A percentile compares a stretch with the other conserved stretches of the same genome.
phyloP scores from a whole-genome alignment of 2,329 filamentous ascomycete species.

The Ascochyta lentis region DNA sequence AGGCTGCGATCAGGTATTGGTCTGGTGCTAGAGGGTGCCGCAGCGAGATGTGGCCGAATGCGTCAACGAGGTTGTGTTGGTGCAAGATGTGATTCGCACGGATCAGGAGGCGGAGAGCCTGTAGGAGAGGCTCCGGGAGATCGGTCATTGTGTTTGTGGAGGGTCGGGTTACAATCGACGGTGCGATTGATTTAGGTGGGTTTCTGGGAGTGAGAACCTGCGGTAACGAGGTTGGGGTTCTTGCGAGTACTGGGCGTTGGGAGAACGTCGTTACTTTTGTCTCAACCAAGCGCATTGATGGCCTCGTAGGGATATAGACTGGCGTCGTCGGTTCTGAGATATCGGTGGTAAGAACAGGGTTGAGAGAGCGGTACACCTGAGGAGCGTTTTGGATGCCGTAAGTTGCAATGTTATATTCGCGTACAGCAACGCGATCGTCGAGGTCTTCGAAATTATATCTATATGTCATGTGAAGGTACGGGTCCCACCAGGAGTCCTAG shows the following conservation, averaged over 20 bases:
- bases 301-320: constrained; percentile 11
- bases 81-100: constrained; percentile 58
- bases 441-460: constrained; percentile 13
- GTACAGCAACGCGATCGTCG: constrained; percentile 14
- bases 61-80: constrained; percentile 58
- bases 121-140: constrained; percentile 22
- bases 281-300: neutral
- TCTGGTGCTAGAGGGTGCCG: constrained; percentile 55
- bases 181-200: constrained; percentile 7
- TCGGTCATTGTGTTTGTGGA: constrained; percentile 6
- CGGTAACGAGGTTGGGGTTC: constrained; percentile 9
- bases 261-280: neutral
- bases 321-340: constrained; percentile 13
- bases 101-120: constrained; percentile 31
- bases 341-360: constrained; percentile 4
- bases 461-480: constrained; percentile 11
- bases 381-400: constrained; percentile 12
- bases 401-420: constrained; percentile 9
- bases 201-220: constrained; percentile 6
- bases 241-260: constrained; percentile 4
- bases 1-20: constrained; percentile 58
- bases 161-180: constrained; percentile 5
- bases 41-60: constrained; percentile 61
- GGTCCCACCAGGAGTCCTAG: constrained; percentile 16
- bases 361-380: constrained; percentile 2